phyloP scores from a whole-genome alignment of 2,329 filamentous ascomycete species.

The Calonectria naviculata region DNA sequence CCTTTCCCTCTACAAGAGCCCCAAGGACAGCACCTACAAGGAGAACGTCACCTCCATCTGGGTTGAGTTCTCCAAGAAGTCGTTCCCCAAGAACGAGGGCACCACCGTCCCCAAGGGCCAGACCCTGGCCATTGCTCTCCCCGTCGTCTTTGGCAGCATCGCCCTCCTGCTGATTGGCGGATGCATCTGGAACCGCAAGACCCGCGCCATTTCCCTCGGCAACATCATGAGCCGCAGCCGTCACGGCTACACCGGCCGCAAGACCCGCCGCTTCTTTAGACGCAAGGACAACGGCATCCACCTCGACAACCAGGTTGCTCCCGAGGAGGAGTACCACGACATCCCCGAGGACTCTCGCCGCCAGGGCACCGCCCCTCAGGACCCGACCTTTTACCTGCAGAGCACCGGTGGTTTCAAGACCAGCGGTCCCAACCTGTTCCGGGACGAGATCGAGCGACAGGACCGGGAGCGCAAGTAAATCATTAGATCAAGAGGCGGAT shows the following conservation, averaged over 20 bases:
- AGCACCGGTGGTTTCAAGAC: slow-evolving; percentile 30
- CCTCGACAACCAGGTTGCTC: slow-evolving; percentile 50
- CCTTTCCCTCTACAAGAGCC: slow-evolving; percentile 54
- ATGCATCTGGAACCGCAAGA: slow-evolving; percentile 65
- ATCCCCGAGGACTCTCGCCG: slow-evolving; percentile 42
- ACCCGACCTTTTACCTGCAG: slow-evolving; percentile 54
- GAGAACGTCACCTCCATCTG: slow-evolving; percentile 56
- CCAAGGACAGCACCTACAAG: slow-evolving; percentile 47
- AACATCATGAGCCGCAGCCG: slow-evolving; percentile 61
- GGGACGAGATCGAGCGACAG: slow-evolving; percentile 62
- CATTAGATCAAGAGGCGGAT: slow-evolving; percentile 33
- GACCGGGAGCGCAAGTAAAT: slow-evolving; percentile 48
- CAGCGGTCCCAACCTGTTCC: slow-evolving; percentile 56
- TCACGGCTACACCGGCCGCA: slow-evolving; percentile 57
- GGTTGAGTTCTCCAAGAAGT: slow-evolving; percentile 45
- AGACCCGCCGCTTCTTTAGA: slow-evolving; percentile 49
- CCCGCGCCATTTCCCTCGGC: slow-evolving; percentile 61
- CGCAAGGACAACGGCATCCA: slow-evolving; percentile 55
- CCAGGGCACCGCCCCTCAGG: slow-evolving; percentile 62
- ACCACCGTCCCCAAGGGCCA: slow-evolving; percentile 47
- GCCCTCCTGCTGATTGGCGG: slow-evolving; percentile 63
- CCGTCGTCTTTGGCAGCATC: slow-evolving; percentile 60
- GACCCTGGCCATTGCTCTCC: slow-evolving; percentile 65
- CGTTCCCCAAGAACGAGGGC: slow-evolving; percentile 51
- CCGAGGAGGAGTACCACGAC: slow-evolving; percentile 49